Conservation (phyloP, 2,329 filamentous ascomycete species). For the Ophiocordyceps camponoti-floridani region DNA sequence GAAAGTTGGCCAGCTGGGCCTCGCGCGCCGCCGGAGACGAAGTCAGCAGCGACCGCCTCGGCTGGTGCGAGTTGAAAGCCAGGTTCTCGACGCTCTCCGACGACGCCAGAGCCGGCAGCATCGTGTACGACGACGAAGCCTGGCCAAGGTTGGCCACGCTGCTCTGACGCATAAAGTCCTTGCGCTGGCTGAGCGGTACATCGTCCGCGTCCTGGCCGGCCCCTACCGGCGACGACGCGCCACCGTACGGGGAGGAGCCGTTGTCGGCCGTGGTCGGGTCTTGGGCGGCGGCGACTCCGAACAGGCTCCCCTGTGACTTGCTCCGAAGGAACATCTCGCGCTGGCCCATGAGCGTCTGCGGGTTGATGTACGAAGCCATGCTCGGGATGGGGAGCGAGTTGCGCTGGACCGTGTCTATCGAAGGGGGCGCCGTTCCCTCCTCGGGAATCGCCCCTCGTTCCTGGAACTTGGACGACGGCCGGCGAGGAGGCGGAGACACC, state of each 20-base stretch:
- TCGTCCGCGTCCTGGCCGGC: constrained; percentile 38
- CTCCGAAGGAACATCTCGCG: constrained; percentile 35
- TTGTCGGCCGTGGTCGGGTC: constrained; percentile 19
- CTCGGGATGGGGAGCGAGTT: constrained; percentile 18
- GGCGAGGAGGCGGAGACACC: constrained; percentile 5
- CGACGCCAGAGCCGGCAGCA: constrained; percentile 1
- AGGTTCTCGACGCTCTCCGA: constrained; percentile 14
- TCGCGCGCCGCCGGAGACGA: constrained; percentile 29
- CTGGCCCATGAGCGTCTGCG: constrained; percentile 36
- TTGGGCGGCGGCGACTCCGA: constrained; percentile 9
- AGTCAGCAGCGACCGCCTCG: constrained; percentile 25
- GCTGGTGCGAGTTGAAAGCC: constrained; percentile 36
- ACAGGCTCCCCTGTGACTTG: constrained; percentile 26
- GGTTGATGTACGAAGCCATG: constrained; percentile 30
- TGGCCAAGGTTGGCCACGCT: constrained; percentile 17
- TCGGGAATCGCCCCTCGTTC: constrained; percentile 2
- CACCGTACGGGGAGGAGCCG: constrained; percentile 20
- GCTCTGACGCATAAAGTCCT: constrained; percentile 38
- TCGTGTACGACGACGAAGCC: background rate
- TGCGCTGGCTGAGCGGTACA: constrained; percentile 52
- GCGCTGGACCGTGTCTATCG: constrained; percentile 9
- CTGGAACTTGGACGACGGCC: constrained; percentile 14
- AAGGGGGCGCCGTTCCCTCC: constrained; percentile 4
- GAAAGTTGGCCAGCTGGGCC: constrained; percentile 46
- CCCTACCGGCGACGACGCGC: constrained; percentile 9